A percentile compares a stretch with the other conserved stretches of the same genome.
phyloP scores from a whole-genome alignment of 345 rosid genomes.

The Aquilaria yunnanensis region DNA sequence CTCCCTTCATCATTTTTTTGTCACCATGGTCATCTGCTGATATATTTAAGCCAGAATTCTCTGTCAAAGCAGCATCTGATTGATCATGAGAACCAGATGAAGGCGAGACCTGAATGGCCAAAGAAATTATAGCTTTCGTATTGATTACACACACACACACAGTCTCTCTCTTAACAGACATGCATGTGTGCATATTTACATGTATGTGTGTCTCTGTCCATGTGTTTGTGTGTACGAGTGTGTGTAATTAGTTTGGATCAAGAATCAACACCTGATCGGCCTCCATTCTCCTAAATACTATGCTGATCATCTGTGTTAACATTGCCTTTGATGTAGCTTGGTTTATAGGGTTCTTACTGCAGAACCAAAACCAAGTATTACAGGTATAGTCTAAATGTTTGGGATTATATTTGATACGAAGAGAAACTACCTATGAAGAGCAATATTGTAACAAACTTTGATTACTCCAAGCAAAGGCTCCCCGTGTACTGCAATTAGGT shows the following conservation, averaged over 20 bases:
- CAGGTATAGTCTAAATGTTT: conserved; percentile 15
- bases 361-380: conserved; percentile 11
- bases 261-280: conserved; percentile 47
- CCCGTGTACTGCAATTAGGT: conserved; percentile 69
- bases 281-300: conserved; percentile 95
- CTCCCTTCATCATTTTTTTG: conserved; percentile 66
- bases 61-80: conserved; percentile 45
- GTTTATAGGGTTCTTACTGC: conserved; percentile 96
- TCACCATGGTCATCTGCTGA: conserved; percentile 46
- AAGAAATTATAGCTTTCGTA: conserved; percentile 16
- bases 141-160: background rate
- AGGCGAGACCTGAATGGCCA: conserved; percentile 53
- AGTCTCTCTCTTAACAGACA: background rate
- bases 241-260: background rate
- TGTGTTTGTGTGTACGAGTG: too few species aligned
- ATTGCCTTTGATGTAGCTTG: conserved; percentile 99
- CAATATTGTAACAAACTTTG: conserved; percentile 94
- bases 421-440: conserved; percentile 74
- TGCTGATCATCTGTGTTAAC: conserved; percentile 98
- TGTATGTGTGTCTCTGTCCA: too few species aligned
- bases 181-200: too few species aligned
- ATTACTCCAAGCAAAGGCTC: conserved; percentile 96
- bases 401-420: conserved; percentile 1
- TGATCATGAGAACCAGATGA: conserved; percentile 42
- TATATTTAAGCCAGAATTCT: conserved; percentile 35